A percentile compares a stretch with the other conserved stretches of the same genome.
Conservation (phyloP, 192 early-diverging fungal genomes). For the Kickxella alabastrina region DNA sequence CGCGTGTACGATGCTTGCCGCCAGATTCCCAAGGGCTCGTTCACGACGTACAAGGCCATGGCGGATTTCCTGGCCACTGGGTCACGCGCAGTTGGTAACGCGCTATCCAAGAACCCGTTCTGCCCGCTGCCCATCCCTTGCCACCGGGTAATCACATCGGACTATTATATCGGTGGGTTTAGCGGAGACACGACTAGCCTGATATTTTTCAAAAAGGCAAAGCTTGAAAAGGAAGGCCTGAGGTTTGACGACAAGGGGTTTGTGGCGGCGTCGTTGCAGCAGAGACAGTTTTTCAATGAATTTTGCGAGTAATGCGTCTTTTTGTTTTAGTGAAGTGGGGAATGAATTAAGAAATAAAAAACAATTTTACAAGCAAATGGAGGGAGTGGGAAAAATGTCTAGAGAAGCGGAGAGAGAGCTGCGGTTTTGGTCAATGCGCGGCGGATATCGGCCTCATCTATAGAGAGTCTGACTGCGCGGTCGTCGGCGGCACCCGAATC, state of each 20-base stretch:
- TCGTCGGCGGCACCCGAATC: conserved; percentile 42
- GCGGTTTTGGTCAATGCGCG: conserved; percentile 28
- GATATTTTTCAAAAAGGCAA: conserved; percentile 63
- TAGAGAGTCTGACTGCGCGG: conserved; percentile 33
- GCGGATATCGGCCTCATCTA: conserved; percentile 42
- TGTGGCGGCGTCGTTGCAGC: conserved; percentile 32
- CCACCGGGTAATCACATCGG: conserved; percentile 62
- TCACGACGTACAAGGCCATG: conserved; percentile 66
- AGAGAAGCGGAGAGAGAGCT: conserved; percentile 31
- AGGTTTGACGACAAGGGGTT: conserved; percentile 58
- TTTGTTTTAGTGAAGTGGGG: background rate
- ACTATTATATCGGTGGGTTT: conserved; percentile 68
- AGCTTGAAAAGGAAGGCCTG: conserved; percentile 62
- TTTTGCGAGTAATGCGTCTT: conserved; percentile 51
- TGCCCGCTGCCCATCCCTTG: conserved; percentile 67
- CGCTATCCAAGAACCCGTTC: conserved; percentile 65
- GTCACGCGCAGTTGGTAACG: conserved; percentile 66
- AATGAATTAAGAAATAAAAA: background rate
- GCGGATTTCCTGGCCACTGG: conserved; percentile 58
- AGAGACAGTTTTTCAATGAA: conserved; percentile 50
- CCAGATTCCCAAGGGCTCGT: conserved; percentile 61
- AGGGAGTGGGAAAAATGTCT: background rate
- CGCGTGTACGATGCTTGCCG: conserved; percentile 65
- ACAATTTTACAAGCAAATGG: background rate
- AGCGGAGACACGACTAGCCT: conserved; percentile 59